Conservation (phyloP, 1,284 basidiomycete genomes). For the Pyrrhoderma noxium region DNA sequence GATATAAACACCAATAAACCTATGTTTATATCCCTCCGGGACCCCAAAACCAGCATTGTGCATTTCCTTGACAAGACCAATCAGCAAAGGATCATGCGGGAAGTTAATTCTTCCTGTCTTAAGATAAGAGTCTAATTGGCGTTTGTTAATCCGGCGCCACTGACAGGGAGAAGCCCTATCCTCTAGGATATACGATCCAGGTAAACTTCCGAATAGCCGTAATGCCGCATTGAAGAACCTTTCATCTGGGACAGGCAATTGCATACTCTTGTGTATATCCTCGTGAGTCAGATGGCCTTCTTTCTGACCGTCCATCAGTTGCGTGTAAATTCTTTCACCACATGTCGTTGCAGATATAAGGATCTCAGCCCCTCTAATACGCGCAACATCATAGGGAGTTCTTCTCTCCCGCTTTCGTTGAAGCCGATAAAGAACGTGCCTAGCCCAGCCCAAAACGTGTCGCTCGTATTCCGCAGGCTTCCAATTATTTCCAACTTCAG, state of each 20-base stretch:
- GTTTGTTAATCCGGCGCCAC: slow-evolving; percentile 12
- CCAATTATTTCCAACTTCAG: slow-evolving; percentile 25
- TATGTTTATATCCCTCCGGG: slow-evolving; percentile 16
- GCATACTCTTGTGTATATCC: slow-evolving; percentile 21
- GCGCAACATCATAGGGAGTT: not conserved
- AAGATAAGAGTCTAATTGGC: slow-evolving; percentile 4
- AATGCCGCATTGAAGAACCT: slow-evolving; percentile 63
- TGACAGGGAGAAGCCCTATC: slow-evolving; percentile 15
- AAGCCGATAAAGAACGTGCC: slow-evolving; percentile 22
- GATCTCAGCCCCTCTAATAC: slow-evolving; percentile 7
- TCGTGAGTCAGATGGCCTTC: not conserved
- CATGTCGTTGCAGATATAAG: slow-evolving; percentile 7
- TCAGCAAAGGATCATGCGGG: slow-evolving; percentile 13
- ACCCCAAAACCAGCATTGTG: slow-evolving; percentile 16
- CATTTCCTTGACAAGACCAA: slow-evolving; percentile 17
- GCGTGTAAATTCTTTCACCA: not conserved
- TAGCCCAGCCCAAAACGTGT: slow-evolving; percentile 28
- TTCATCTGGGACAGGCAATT: slow-evolving; percentile 45
- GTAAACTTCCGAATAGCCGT: slow-evolving; percentile 32
- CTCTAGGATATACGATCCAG: slow-evolving; percentile 14
- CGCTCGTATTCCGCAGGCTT: too few relatives aligned
- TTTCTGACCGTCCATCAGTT: not conserved
- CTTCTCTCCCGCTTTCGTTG: slow-evolving; percentile 2
- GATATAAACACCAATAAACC: slow-evolving; percentile 15
- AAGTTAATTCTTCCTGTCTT: not conserved